Conservation (phyloP, 192 early-diverging fungal species). For the Rhizoclosmatium globosum region DNA sequence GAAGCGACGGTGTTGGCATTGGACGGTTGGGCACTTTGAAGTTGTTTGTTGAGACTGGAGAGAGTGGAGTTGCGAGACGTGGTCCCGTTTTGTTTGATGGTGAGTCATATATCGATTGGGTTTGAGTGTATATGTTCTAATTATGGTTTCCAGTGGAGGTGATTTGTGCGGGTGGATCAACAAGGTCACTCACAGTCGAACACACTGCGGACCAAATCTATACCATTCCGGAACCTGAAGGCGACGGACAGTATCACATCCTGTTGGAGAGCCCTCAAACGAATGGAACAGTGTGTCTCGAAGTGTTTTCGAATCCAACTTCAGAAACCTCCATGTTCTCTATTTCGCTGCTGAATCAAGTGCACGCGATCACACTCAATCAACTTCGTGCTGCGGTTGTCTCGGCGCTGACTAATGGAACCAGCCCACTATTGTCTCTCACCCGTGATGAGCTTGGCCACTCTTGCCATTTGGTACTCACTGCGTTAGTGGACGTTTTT, state of each 20-base stretch:
- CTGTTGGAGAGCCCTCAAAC: conserved; percentile 12
- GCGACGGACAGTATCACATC: background rate
- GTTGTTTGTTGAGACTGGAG: conserved; percentile 25
- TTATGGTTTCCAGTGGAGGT: conserved; percentile 14
- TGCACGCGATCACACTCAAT: background rate
- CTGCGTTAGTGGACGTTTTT: conserved; percentile 8
- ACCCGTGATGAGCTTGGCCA: background rate
- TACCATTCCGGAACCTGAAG: conserved; percentile 22
- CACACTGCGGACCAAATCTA: conserved; percentile 36
- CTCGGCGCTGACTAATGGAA: background rate
- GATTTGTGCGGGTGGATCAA: conserved; percentile 13
- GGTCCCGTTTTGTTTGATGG: conserved; percentile 31
- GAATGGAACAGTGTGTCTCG: background rate
- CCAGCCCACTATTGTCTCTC: background rate
- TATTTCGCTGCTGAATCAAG: background rate
- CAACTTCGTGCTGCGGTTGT: conserved; percentile 18
- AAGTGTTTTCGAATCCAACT: conserved; percentile 3
- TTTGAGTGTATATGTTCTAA: background rate
- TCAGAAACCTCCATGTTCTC: background rate
- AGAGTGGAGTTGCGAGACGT: conserved; percentile 16
- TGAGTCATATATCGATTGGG: background rate
- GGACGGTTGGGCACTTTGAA: conserved; percentile 27
- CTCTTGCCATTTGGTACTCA: conserved; percentile 1
- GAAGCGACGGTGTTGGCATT: background rate
- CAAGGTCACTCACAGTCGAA: conserved; percentile 23